Base-by-base conservation (phyloP, 805 yeast genomes). In the Pichia membranifaciens region DNA sequence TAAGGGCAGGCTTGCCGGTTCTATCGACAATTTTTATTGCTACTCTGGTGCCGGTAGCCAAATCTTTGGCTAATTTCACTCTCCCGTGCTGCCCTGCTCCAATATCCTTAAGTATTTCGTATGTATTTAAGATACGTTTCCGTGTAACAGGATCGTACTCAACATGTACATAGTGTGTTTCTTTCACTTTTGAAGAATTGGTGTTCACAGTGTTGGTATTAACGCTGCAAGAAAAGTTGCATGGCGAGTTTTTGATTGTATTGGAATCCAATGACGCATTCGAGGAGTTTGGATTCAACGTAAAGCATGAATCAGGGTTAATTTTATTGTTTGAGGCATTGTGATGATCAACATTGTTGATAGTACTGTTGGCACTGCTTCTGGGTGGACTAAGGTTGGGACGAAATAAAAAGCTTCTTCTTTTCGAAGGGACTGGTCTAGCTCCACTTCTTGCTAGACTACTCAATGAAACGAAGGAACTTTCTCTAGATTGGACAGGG, bases 41-140 rank as follows among this genome's bases (percentile, higher is more conserved):
- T n/a, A 88, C 96, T 29, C 79, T 69, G 54, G 76, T 81, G 39
- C 75, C 71, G 5, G 74, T 65, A n/a, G 76, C 72, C 46, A 82
- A 65, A 61, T 90, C 91, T 50, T 77, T 77, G 0, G 95, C 99
- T 17, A 93, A 73, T 63, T 93, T 93, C 38, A 93, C 99, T 64
- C 88, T 91, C n/a, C 99, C 98, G 66, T 91, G 98, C 64, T 90
- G 96, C n/a, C 99, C 99, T 32, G 86, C 74, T 10, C 99, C 99
- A 25, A 93, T 72, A 67, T 90, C 97, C 22, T 76, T 73, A 28
- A 89, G 67, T 33, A 93, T 86, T 65, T 93, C 99, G 62, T 90
- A 93, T 0, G 95, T 81, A 66, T 93, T 93, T 51, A 93, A 72
- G 32, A 84, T 80, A 61, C 90, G 86, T 43, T 93, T 78, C 51